These are phyloP conservation scores for Cryptosporidium andersoni DNA, from an alignment of 169 alveolate species.

Conservation along the genomic window DNA sequence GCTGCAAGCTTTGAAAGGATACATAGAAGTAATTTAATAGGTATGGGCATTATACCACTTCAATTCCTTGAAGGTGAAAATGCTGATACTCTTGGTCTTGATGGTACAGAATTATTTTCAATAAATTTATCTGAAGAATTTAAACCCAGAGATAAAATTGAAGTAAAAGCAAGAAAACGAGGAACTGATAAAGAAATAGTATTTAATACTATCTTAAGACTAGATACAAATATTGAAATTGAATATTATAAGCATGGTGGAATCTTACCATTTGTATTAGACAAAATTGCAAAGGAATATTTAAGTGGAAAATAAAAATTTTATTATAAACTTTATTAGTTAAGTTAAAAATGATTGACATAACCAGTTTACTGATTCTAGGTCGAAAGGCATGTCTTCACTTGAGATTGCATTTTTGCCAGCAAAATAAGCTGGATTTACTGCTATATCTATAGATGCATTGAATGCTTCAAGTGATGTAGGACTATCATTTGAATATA, in stretches of 20 bases:
- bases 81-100: conserved; percentile 88
- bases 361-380: conserved; percentile 65
- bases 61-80: conserved; percentile 88
- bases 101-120: conserved; percentile 81
- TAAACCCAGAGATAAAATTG: too few species aligned
- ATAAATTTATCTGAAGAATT: conserved; percentile 13
- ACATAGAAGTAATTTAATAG: conserved; percentile 94
- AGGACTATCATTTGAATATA: conserved; percentile 18
- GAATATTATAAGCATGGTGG: too few species aligned
- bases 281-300: too few species aligned
- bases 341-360: conserved; percentile 51
- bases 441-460: conserved; percentile 49
- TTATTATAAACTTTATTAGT: not conserved
- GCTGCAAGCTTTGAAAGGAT: conserved; percentile 96
- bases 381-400: conserved; percentile 43
- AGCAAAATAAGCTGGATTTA: conserved; percentile 30
- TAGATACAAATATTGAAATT: too few species aligned
- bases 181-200: too few species aligned
- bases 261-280: too few species aligned
- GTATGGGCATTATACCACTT: conserved; percentile 95
- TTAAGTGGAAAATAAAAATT: too few species aligned
- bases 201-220: too few species aligned
- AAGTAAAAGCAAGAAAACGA: too few species aligned
- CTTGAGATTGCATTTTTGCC: conserved; percentile 26
- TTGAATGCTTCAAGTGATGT: conserved; percentile 40